Percentiles rank a stretch among this genome's conserved stretches.
Conservation (phyloP, 163 green algal genomes). For the Chloroidium sp. region DNA sequence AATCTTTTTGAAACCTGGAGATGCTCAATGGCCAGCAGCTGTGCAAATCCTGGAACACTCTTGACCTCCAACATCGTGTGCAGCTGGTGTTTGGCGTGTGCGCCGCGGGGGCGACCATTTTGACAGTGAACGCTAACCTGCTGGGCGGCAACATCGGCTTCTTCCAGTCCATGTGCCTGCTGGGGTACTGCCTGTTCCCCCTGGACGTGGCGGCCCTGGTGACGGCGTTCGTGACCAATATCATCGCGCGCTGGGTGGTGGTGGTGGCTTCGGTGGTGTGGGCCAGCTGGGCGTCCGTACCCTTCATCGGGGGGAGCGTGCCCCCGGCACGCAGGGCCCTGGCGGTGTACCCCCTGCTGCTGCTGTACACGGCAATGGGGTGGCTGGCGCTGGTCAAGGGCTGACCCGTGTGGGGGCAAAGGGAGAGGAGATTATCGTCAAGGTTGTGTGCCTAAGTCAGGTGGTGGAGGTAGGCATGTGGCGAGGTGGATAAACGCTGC, state of each 20-base stretch:
- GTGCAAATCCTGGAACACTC: neutral
- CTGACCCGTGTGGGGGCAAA: neutral
- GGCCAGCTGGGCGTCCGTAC: constrained; percentile 70
- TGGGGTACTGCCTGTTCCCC: constrained; percentile 98
- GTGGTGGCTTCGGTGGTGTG: constrained; percentile 49
- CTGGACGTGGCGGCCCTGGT: constrained; percentile 75
- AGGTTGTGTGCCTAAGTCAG: no score
- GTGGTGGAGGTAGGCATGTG: no score
- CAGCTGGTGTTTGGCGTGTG: constrained; percentile 90
- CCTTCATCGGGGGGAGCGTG: constrained; percentile 82
- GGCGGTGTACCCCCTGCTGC: constrained; percentile 87
- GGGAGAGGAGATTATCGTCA: no score
- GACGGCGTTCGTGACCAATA: constrained; percentile 30
- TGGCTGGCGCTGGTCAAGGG: constrained; percentile 66
- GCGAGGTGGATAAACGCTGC: no score
- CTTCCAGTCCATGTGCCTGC: constrained; percentile 84
- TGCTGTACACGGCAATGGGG: constrained; percentile 82
- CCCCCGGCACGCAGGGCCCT: constrained; percentile 61
- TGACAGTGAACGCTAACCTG: constrained; percentile 94
- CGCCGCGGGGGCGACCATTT: constrained; percentile 74
- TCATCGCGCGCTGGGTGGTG: constrained; percentile 18
- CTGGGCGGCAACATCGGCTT: constrained; percentile 85
- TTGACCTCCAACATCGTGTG: constrained; percentile 1
- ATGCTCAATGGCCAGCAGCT: no score
- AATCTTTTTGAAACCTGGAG: no score